A percentile compares a stretch with the other conserved stretches of the same genome.
Evolutionary conservation across 176 grass and related monocot species (phyloP).

Genomic region (Cymbopogon citratus): DNA sequence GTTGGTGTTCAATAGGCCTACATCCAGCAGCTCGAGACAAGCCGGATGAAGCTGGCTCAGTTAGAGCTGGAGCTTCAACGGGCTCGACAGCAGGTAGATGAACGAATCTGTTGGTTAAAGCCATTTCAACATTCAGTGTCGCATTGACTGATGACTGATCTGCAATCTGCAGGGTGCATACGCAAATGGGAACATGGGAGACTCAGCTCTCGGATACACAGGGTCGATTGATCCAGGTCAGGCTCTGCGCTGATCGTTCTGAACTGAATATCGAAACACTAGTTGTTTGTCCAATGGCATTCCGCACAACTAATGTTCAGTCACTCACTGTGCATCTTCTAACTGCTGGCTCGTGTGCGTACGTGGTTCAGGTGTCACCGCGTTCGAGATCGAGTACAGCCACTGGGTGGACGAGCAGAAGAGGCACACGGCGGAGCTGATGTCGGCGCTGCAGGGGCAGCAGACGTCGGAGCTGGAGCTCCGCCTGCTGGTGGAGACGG

Average conservation of each 20-base stretch:
- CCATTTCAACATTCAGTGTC: not conserved
- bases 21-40: constrained; percentile 91
- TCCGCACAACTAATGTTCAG: not conserved
- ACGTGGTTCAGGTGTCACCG: constrained; percentile 27
- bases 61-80: constrained; percentile 76
- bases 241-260: not conserved
- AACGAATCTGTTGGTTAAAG: not conserved
- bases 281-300: not conserved
- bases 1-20: constrained; percentile 56
- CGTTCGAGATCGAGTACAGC: constrained; percentile 81
- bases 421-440: constrained; percentile 54
- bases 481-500: constrained; percentile 54
- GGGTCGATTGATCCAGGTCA: constrained; percentile 61
- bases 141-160: not conserved
- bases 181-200: constrained; percentile 42
- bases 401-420: constrained; percentile 86
- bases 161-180: constrained; percentile 51
- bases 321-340: not conserved
- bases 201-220: constrained; percentile 45
- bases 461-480: constrained; percentile 75
- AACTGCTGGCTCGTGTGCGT: not conserved
- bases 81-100: constrained; percentile 61
- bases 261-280: not conserved
- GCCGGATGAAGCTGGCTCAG: constrained; percentile 77
- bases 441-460: constrained; percentile 55